phyloP scores from a whole-genome alignment of 257 asterid genomes.

The Striga asiatica region DNA sequence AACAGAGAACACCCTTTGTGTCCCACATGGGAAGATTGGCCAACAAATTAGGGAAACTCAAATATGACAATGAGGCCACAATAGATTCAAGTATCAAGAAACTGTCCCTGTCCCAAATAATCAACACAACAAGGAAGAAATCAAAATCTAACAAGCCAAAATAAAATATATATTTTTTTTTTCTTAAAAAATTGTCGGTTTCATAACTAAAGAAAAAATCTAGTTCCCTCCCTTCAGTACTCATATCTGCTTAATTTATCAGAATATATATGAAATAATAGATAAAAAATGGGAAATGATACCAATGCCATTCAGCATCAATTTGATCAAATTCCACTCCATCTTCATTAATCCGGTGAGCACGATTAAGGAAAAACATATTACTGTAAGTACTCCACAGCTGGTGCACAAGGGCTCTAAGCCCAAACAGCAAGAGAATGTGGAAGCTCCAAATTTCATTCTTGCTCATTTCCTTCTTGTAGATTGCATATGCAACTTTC shows the following conservation, averaged over 20 bases:
- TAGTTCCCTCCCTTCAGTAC: too few species aligned
- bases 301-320: conserved; percentile 94
- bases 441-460: conserved; percentile 48
- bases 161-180: neutral
- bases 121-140: too few species aligned
- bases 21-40: conserved; percentile 60
- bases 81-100: conserved; percentile 64
- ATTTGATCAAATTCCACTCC: conserved; percentile 74
- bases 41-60: conserved; percentile 50
- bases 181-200: neutral
- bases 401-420: conserved; percentile 63
- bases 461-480: conserved; percentile 28
- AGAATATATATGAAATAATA: neutral
- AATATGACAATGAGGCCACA: conserved; percentile 37
- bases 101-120: conserved; percentile 86
- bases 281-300: neutral
- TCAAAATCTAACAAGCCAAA: conserved; percentile 8
- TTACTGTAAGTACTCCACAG: conserved; percentile 41
- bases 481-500: conserved; percentile 30
- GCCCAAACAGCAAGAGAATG: conserved; percentile 46
- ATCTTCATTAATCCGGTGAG: conserved; percentile 35
- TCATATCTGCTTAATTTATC: too few species aligned
- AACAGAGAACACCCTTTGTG: conserved; percentile 40
- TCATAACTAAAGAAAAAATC: too few species aligned
- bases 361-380: conserved; percentile 49